Conservation (phyloP, 106 monocot species). For the Dendrobium nobile region DNA sequence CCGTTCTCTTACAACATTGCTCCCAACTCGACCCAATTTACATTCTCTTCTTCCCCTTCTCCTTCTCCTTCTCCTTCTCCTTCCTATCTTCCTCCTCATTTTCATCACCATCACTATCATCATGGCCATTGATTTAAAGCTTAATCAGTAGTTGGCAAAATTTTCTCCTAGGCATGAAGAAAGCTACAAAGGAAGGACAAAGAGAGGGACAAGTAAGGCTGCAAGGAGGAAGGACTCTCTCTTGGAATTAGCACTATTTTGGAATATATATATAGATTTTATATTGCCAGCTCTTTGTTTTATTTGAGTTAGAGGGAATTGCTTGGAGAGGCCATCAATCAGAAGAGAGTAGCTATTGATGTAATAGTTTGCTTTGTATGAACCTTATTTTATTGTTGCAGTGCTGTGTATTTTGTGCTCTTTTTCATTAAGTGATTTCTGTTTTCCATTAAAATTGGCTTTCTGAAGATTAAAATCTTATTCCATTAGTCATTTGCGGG, state of each 20-base stretch:
- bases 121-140: background rate
- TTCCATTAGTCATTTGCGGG: too few relatives aligned
- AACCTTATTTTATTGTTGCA: background rate
- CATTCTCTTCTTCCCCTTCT: slow-evolving; percentile 7
- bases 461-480: background rate
- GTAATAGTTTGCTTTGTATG: slow-evolving; percentile 1
- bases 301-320: background rate
- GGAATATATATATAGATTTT: background rate
- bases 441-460: background rate
- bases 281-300: background rate
- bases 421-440: background rate
- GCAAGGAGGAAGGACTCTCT: background rate
- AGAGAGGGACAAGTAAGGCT: too few relatives aligned
- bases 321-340: background rate
- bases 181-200: too few relatives aligned
- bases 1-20: slow-evolving; percentile 18
- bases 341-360: background rate
- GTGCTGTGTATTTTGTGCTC: background rate
- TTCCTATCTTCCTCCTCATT: background rate
- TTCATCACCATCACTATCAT: background rate
- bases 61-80: slow-evolving; percentile 15
- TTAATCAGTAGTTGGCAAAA: background rate
- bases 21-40: background rate
- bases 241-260: background rate
- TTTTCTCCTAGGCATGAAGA: background rate